Conservation (phyloP, 805 yeast genomes). For the Yamadazyma olivae region DNA sequence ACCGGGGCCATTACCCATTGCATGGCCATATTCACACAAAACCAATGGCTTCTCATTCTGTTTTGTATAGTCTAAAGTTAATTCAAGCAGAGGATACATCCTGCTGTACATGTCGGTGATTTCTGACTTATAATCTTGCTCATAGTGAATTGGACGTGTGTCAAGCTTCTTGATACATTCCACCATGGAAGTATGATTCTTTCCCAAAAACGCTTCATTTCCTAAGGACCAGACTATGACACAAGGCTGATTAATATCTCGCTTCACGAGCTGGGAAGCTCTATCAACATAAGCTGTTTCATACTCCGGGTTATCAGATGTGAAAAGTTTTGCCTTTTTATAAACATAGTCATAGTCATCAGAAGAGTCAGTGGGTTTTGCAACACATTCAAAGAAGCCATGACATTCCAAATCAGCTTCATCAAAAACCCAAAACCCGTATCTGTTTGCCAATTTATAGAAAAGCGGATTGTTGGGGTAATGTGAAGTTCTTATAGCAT, state of each 20-base stretch:
- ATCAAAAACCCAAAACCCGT: slow-evolving; percentile 33
- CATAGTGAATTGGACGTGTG: slow-evolving; percentile 34
- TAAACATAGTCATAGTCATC: slow-evolving; percentile 11
- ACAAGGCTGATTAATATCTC: slow-evolving; percentile 32
- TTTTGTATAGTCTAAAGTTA: slow-evolving; percentile 14
- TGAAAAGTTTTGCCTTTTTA: slow-evolving; percentile 18
- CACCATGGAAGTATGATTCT: slow-evolving; percentile 27
- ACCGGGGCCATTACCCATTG: slow-evolving; percentile 40
- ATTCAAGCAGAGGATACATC: slow-evolving; percentile 27
- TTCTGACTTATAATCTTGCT: slow-evolving; percentile 23
- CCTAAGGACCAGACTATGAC: slow-evolving; percentile 39
- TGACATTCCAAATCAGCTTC: slow-evolving; percentile 38
- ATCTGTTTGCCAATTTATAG: slow-evolving; percentile 24
- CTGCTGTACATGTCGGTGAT: slow-evolving; percentile 25
- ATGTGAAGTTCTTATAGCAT: slow-evolving; percentile 35
- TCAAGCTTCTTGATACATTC: slow-evolving; percentile 20
- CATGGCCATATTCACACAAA: slow-evolving; percentile 35
- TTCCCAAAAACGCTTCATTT: slow-evolving; percentile 33
- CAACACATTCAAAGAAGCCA: slow-evolving; percentile 22
- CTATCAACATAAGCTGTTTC: slow-evolving; percentile 31
- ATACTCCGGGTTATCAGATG: slow-evolving; percentile 30
- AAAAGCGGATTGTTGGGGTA: slow-evolving; percentile 34
- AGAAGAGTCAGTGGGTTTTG: slow-evolving; percentile 7
- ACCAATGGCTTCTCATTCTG: slow-evolving; percentile 25
- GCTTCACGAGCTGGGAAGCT: slow-evolving; percentile 22